These are phyloP conservation scores for Pseudozyma thailandica DNA, from an alignment of 1,284 basidiomycete genomes.

Conservation along the genomic window DNA sequence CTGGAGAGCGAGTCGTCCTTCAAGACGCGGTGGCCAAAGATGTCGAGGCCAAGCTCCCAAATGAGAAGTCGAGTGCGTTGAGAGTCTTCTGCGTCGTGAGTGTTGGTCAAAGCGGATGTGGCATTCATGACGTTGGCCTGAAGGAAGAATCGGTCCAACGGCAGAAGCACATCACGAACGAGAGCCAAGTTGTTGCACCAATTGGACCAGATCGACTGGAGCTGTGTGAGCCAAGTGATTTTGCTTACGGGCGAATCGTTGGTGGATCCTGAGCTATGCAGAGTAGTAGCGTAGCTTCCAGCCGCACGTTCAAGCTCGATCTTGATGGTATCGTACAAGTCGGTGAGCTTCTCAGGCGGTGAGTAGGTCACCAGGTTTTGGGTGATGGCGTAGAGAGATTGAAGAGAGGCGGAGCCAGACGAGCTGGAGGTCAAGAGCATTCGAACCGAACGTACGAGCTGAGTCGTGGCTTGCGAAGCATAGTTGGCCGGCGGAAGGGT, in stretches of 20 bases:
- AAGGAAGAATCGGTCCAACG: conserved; percentile 32
- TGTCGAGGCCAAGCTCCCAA: conserved; percentile 52
- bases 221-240: conserved; percentile 42
- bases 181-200: conserved; percentile 49
- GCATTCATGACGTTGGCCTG: neutral
- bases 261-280: conserved; percentile 33
- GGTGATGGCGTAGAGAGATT: conserved; percentile 45
- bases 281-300: conserved; percentile 26
- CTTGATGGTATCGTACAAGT: conserved; percentile 57
- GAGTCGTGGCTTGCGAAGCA: conserved; percentile 24
- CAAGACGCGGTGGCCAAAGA: conserved; percentile 50
- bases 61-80: conserved; percentile 18
- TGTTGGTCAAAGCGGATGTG: neutral
- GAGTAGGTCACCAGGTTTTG: conserved; percentile 23
- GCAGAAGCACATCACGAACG: conserved; percentile 36
- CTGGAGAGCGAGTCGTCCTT: conserved; percentile 31
- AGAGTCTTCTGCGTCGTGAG: neutral
- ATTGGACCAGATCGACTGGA: conserved; percentile 46
- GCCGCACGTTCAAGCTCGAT: conserved; percentile 57
- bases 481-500: conserved; percentile 31
- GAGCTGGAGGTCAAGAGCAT: conserved; percentile 26
- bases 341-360: conserved; percentile 9
- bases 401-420: conserved; percentile 13
- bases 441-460: conserved; percentile 40
- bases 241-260: conserved; percentile 19